phyloP scores from a whole-genome alignment of 257 asterid species.

The Solanum virginianum region DNA sequence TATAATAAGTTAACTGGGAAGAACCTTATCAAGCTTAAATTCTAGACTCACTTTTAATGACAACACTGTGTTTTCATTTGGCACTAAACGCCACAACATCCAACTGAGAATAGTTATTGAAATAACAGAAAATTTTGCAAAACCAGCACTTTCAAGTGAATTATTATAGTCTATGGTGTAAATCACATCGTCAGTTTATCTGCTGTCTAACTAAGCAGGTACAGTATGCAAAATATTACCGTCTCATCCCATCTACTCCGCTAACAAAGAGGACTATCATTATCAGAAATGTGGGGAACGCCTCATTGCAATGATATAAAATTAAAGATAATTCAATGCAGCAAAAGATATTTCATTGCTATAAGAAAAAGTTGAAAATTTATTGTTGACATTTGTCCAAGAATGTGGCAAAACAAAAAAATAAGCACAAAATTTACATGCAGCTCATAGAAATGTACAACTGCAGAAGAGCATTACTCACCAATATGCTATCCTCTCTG shows the following conservation, averaged over 20 bases:
- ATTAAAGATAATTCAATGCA: background rate
- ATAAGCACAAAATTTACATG: constrained; percentile 29
- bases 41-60: background rate
- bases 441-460: constrained; percentile 62
- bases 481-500: constrained; percentile 20
- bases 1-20: background rate
- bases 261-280: background rate
- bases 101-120: background rate
- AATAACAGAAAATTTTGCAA: background rate
- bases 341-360: background rate
- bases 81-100: background rate
- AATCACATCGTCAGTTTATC: background rate
- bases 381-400: background rate
- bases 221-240: background rate
- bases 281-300: background rate
- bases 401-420: background rate
- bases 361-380: background rate
- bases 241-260: background rate
- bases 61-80: background rate
- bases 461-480: constrained; percentile 37
- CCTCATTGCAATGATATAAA: background rate
- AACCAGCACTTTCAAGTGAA: background rate
- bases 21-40: background rate
- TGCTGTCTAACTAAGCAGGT: background rate
- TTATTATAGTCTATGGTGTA: background rate